phyloP scores from a whole-genome alignment of 2,329 filamentous ascomycete species.

The Cercospora citrullina region DNA sequence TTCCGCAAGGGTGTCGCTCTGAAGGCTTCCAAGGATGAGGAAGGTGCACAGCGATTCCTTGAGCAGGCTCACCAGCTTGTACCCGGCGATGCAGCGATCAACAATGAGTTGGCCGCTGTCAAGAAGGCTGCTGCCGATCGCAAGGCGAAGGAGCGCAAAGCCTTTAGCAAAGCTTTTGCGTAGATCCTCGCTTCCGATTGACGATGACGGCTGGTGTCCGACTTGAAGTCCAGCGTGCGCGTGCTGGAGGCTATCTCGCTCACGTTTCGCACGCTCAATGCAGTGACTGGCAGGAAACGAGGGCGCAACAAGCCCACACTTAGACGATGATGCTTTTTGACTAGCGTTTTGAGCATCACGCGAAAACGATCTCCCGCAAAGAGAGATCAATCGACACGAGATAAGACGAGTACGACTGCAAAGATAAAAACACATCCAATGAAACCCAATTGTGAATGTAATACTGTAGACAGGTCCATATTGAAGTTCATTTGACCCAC shows the following conservation, averaged over 20 bases:
- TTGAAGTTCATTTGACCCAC: not conserved
- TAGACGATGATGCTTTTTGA: not conserved
- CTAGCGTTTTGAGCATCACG: not conserved
- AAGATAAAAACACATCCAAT: not conserved
- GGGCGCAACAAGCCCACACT: not conserved
- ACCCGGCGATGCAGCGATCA: conserved; percentile 72
- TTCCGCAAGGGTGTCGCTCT: conserved; percentile 80
- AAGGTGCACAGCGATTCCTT: conserved; percentile 60
- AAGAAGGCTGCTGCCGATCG: conserved; percentile 74
- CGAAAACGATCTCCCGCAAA: not conserved
- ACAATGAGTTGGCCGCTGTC: conserved; percentile 71
- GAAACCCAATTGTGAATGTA: not conserved
- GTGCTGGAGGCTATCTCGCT: too few species aligned
- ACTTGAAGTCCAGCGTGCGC: too few species aligned
- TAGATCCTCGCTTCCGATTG: not conserved
- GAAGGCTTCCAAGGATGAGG: conserved; percentile 78
- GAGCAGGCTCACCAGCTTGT: conserved; percentile 46
- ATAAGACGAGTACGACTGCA: not conserved
- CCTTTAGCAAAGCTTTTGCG: conserved; percentile 87
- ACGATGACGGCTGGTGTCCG: not conserved
- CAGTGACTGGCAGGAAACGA: not conserved
- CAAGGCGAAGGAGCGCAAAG: conserved; percentile 85
- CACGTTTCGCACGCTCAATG: not conserved
- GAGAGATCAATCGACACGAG: not conserved
- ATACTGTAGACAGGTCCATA: not conserved